These are phyloP conservation scores for Austroboletus olivaceoglutinosus DNA, from an alignment of 1,284 basidiomycete species.

Conservation along the genomic window DNA sequence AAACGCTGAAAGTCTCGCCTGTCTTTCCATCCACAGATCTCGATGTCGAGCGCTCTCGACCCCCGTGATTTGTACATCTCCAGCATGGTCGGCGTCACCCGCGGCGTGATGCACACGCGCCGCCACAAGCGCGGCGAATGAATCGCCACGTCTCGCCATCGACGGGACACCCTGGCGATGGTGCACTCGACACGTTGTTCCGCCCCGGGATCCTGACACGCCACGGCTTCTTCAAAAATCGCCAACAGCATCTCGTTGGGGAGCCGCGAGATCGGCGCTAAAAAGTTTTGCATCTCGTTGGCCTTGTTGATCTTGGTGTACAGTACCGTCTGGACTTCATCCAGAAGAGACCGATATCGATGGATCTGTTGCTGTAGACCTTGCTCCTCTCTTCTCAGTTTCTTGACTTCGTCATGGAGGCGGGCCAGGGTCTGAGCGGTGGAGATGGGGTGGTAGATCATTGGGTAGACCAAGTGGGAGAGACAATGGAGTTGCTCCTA, in stretches of 20 bases:
- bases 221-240: constrained; percentile 32
- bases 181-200: constrained; percentile 23
- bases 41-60: constrained; percentile 27
- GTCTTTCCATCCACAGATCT: constrained; percentile 30
- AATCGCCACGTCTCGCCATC: constrained; percentile 29
- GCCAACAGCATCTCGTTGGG: constrained; percentile 32
- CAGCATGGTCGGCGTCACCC: constrained; percentile 21
- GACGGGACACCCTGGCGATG: constrained; percentile 31
- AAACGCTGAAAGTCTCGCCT: constrained; percentile 33
- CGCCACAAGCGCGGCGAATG: constrained; percentile 30
- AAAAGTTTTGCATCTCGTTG: constrained; percentile 30
- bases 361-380: constrained; percentile 19
- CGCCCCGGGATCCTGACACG: constrained; percentile 20
- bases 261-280: constrained; percentile 29
- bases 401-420: constrained; percentile 21
- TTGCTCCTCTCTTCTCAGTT: constrained; percentile 20
- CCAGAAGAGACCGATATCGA: constrained; percentile 14
- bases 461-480: constrained; percentile 7
- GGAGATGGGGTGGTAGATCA: constrained; percentile 16
- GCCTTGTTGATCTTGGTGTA: constrained; percentile 23
- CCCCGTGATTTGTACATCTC: constrained; percentile 27
- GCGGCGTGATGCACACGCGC: constrained; percentile 23
- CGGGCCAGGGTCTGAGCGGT: constrained; percentile 15
- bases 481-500: constrained; percentile 14
- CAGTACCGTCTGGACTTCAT: constrained; percentile 15